Evolutionary conservation across 352 stramenopile genomes (phyloP).

Genomic region (Plasmopara muralis): DNA sequence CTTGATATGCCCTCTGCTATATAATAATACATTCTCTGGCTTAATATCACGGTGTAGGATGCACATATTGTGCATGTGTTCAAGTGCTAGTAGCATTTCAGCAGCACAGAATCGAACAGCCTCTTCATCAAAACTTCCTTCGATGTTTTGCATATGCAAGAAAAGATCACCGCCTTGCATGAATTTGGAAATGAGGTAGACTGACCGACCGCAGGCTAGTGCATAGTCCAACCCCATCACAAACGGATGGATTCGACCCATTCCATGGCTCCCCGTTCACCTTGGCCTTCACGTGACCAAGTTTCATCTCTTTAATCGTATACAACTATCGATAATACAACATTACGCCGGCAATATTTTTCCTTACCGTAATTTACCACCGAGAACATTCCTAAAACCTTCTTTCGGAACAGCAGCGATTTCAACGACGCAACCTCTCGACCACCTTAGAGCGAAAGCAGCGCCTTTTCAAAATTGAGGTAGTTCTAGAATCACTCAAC

Average conservation of each 20-base stretch:
- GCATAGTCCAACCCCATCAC: slow-evolving; percentile 96
- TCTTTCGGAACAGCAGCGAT: background rate
- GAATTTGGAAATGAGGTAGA: slow-evolving; percentile 98
- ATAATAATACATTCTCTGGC: slow-evolving; percentile 88
- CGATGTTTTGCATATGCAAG: slow-evolving; percentile 83
- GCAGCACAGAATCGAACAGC: slow-evolving; percentile 81
- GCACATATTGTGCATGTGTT: slow-evolving; percentile 89
- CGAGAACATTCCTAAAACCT: background rate
- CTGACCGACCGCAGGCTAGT: slow-evolving; percentile 92
- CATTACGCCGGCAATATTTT: background rate
- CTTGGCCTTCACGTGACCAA: slow-evolving; percentile 81
- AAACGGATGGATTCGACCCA: slow-evolving; percentile 89
- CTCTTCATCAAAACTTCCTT: slow-evolving; percentile 69
- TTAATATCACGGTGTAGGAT: slow-evolving; percentile 93
- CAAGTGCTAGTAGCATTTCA: slow-evolving; percentile 68
- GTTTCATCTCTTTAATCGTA: slow-evolving; percentile 87
- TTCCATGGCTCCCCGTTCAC: slow-evolving; percentile 82
- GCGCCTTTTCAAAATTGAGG: background rate
- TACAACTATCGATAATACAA: slow-evolving; percentile 59
- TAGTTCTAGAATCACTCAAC: background rate
- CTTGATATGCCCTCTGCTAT: slow-evolving; percentile 85
- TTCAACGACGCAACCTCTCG: background rate
- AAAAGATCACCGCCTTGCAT: slow-evolving; percentile 96
- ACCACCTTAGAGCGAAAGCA: too few species aligned
- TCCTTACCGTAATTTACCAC: background rate